Base-by-base conservation (phyloP, 2,329 filamentous ascomycete species). In the Aspergillus pseudonomiae region DNA sequence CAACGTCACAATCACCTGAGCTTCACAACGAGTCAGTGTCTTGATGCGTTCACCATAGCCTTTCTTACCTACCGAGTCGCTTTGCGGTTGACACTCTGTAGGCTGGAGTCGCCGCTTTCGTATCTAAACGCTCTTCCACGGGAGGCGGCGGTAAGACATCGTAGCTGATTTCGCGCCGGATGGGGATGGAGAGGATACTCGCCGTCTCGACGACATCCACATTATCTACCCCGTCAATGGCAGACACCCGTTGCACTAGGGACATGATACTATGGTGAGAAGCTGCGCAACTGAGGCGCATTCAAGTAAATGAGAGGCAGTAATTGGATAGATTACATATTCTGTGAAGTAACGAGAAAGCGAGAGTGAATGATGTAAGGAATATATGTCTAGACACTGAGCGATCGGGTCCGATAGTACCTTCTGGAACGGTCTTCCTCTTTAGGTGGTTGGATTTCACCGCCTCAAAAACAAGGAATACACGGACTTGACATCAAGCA, bases 1-100 rank as follows among this genome's bases (percentile, higher is more conserved):
- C 1, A 91, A 85, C 4, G 88, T 90, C 48, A 86, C 81, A 6
- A 80, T 74, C 28, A 93, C 86, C 77, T 93, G 91, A 9, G 85
- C 78, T 76, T 48, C 5, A 48, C 6, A 60, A 2, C 9, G 11
- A 6, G 46, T 72, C 36, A 69, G 65, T 7, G 16, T 26, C 32
- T 39, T 26, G n/a, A 36, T 21, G 45, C 19, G 1, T 39, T 4
- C 19, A 21, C 4, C 4, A 16, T 54, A 7, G 7, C 9, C 4
- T 7, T 26, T 14, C 9, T 24, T 19, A 56, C 69, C 41, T 65
- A 78, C 76, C 75, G 60, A 75, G 63, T 71, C 77, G 65, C 56
- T 74, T 78, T 11, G 65, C 59, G 6, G 72, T 75, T 4, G 82
- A 79, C 24, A 84, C 80, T 63, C 84, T 80, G 71, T 85, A 85